Conservation (phyloP, 805 yeast genomes). For the Pichia cabralensis region DNA sequence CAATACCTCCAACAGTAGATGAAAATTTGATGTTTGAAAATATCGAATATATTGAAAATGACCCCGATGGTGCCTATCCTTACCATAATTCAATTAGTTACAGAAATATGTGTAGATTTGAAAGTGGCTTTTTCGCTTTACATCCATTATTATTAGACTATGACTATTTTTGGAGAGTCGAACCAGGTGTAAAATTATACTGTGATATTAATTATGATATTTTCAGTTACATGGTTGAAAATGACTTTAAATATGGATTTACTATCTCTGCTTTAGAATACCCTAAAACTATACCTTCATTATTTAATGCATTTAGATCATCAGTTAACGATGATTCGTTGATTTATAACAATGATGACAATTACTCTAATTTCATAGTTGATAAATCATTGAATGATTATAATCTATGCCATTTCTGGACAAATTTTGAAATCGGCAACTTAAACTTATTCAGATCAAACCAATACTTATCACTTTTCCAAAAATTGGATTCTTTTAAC, state of each 20-base stretch:
- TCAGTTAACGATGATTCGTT: constrained; percentile 29
- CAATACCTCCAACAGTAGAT: constrained; percentile 38
- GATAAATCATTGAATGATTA: constrained; percentile 50
- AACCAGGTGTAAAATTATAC: constrained; percentile 65
- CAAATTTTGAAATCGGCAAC: constrained; percentile 75
- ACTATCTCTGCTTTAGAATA: constrained; percentile 68
- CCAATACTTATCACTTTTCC: constrained; percentile 56
- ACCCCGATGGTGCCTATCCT: constrained; percentile 34
- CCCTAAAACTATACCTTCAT: constrained; percentile 49
- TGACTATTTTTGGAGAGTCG: constrained; percentile 89
- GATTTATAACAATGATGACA: constrained; percentile 26
- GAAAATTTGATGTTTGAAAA: constrained; percentile 10
- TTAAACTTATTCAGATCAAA: constrained; percentile 63
- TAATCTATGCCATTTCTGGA: constrained; percentile 82
- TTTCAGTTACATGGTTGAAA: constrained; percentile 63
- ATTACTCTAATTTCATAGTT: constrained; percentile 53
- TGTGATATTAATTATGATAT: constrained; percentile 74
- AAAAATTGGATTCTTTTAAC: constrained; percentile 62
- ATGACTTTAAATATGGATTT: constrained; percentile 61
- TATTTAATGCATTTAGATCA: constrained; percentile 30
- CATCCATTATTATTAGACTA: constrained; percentile 60
- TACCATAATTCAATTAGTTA: constrained; percentile 55
- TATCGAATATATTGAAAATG: constrained; percentile 14
- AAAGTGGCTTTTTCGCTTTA: constrained; percentile 74
- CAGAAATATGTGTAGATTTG: constrained; percentile 85